Evolutionary conservation across 139 green algal species (phyloP), one percentile per base, ranked within the genome.

Genomic region (Medakamo hakoo): DNA sequence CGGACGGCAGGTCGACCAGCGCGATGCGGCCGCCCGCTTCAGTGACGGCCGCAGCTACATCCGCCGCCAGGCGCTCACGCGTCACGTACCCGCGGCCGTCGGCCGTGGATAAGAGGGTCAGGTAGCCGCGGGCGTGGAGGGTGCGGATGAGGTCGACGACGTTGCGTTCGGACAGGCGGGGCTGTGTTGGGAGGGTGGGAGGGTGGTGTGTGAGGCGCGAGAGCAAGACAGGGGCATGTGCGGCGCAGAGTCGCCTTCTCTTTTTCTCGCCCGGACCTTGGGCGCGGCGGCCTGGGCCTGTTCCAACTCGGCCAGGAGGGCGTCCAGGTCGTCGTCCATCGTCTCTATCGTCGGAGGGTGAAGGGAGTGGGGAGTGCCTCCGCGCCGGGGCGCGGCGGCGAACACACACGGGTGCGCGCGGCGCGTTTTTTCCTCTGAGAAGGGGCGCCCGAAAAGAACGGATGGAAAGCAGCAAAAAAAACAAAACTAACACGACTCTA

Each of bases 51-150:
- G 65, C 69, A 4, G 26, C 5, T 4, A 91, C 72, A 59, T 95
- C 86, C 0, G 26, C 29, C 48, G 68, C 67, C 55, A 92, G 62
- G 5, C 78, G 74, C 16, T 80, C 76, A 19, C 67, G 68, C 0
- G 88, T 96, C 20, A 96, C 68, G 72, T 90, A 96, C 64, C 93
- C 87, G 28, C 77, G 78, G 25, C 88, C 88, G 66, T 88, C 92
- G 4, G 85, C 73, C 48, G 82, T 94, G 68, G 94, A 77, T 48
- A 94, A 77, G 63, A 96, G 65, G 14, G 79, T 80, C 30, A 95
- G 58, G 27, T 93, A 61, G 22, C 82, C 81, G 23, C 89, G 70
- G 59, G 80, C 59, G 62, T 87, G 82, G 1, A 96, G 73, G 70
- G 93, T 93, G 65, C 72, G 84, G 2, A 96, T 74, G 25, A 96